Base-by-base conservation (phyloP, 805 yeast genomes). In the Teunomyces tritomae region DNA sequence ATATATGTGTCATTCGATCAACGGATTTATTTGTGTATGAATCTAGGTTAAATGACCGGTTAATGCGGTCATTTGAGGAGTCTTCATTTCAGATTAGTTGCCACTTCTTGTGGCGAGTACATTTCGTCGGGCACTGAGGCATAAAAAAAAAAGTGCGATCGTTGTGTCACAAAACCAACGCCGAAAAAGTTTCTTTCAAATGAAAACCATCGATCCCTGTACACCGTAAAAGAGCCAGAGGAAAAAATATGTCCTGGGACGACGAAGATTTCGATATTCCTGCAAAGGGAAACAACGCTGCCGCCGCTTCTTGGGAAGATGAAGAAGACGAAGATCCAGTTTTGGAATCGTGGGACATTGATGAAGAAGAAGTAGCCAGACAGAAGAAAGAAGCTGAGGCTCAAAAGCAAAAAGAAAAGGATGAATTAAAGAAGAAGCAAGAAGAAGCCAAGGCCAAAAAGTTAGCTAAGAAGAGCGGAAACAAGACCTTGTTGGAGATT, bases 221-320 rank as follows among this genome's bases (percentile, higher is more conserved):
- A 13, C 32, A 20, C 20, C 16, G 27, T 28, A 17, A 36, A 28
- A 20, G 24, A 20, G 24, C 14, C 10, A 36, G 28, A 8, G 26
- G n/a, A 17, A 24, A 56, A 14, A 10, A 82, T 20, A 20, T 71
- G 70, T 74, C 80, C 48, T 76, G 83, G 80, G 97, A 89, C 79
- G 96, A 89, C 82, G 96, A 90, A 73, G 96, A 87, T 62, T 86
- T 88, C 64, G 92, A 83, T 48, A 82, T 85, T 52, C 82, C 89
- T 36, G 68, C 82, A 40, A 49, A 63, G 32, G 50, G 48, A 33
- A 61, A 67, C 11, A 60, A 74, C 20, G 78, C 67, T 44, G 74
- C 77, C 43, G 78, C 83, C 49, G 84, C 81, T 43, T 81, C 88
- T 33, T 88, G 96, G 89, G 96, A 89, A 65, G 94, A 85, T 52